Conservation (phyloP, 345 rosid genomes). For the Lepidium didymum region DNA sequence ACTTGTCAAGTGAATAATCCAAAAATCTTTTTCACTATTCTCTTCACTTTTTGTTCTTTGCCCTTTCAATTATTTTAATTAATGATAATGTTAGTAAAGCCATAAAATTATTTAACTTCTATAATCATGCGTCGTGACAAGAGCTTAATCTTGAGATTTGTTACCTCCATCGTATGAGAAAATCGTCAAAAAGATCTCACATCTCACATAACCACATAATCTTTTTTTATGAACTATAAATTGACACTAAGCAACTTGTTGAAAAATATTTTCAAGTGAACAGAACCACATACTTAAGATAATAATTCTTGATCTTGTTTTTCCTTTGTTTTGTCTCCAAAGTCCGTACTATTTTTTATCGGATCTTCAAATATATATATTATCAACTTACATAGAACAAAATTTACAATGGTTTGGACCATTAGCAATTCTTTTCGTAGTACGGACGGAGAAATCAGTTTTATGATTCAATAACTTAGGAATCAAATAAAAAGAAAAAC, state of each 20-base stretch:
- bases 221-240: background rate
- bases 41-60: background rate
- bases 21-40: background rate
- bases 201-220: constrained; percentile 18
- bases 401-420: no score
- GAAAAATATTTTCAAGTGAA: background rate
- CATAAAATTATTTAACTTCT: constrained; percentile 13
- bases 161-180: constrained; percentile 2
- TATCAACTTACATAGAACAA: no score
- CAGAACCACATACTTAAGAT: background rate
- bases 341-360: background rate
- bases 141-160: constrained; percentile 2
- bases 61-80: constrained; percentile 12
- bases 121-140: constrained; percentile 20
- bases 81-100: constrained; percentile 17
- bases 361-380: background rate
- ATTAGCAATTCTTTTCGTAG: no score
- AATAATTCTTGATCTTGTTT: background rate
- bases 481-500: no score
- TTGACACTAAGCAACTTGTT: constrained; percentile 1
- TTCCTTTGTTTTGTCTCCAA: background rate
- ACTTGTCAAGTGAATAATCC: no score
- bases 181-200: constrained; percentile 4
- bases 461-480: no score
- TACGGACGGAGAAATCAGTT: no score